Evolutionary conservation across 2,329 filamentous ascomycete genomes (phyloP), one percentile per base, ranked within the genome.

Genomic region (Zasmidium cellare): DNA sequence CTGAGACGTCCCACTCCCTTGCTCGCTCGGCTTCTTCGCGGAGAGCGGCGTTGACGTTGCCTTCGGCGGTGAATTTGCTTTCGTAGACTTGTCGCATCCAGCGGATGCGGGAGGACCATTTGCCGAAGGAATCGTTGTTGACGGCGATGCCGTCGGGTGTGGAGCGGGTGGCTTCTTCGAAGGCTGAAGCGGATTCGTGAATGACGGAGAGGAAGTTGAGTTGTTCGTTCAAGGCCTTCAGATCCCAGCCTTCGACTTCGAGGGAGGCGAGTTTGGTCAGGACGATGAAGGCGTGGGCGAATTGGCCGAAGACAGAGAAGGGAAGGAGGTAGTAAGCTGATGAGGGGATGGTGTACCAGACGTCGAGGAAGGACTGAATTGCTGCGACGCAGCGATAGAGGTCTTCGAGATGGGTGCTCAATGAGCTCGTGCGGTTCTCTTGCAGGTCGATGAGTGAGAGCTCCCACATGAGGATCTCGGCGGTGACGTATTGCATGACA

Each of bases 171-270:
- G 64, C 54, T 35, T 58, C 60, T 20, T 70, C 67, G 56, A 67
- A 70, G 3, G 56, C 55, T 12, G 46, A 23, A 1, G 65, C 61
- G 20, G 63, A 56, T 47, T 62, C 56, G 7, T 70, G 69, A 14
- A 69, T 58, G 16, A 65, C 59, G 9, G 53, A 28, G 2, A 46
- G 35, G 51, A 68, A 70, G 46, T 65, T 60, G 11, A 69, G 9
- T 3, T 59, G 54, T 23, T 65, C 58, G 22, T 59, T 58, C 9
- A 68, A 44, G 12, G 57, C 58, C 20, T 57, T 60, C 9, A 65
- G 41, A 52, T 69, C 67, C 69, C 69, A 71, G 38, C 67, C 67
- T n/a, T 70, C 67, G 35, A 65, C 50, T 5, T 72, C 69, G 9
- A 72, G 62, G 2, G 63, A 61, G 3, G 67, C 68, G 5, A 71